Base-by-base conservation (phyloP, 768 basidiomycete genomes). In the Mycena capillaripes region DNA sequence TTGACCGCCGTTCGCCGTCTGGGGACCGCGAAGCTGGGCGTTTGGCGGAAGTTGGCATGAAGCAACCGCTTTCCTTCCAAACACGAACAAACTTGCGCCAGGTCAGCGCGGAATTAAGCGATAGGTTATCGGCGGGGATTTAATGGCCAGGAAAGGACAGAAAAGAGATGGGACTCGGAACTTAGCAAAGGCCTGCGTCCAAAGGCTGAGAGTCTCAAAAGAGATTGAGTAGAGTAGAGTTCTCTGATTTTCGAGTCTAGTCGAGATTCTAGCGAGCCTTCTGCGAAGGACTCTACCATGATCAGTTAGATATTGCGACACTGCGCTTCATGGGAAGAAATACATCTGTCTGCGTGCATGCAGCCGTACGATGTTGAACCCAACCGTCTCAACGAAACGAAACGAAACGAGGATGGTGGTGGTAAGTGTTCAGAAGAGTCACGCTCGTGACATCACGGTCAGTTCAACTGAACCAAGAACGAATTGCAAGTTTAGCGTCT, bases 1-100 rank as follows among this genome's bases (percentile, higher is more conserved):
- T 94, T 7, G 80, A 42, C 12, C 88, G 85, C 60, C 92, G 86
- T 44, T 82, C 80, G 69, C 84, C 82, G 2, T 83, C 82, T 55
- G 89, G 86, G 17, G 91, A 89, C 57, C 81, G 79, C 42, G 90
- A 90, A 32, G 91, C 90, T 63, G 82, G 83, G 69, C 94, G 88
- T 83, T 95, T 95, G 59, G 80, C 75, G 29, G 84, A 74, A 46
- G 71, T 48, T 38, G 71, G 66, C 71, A 72, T 72, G 56, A 68
- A 69, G 63, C 38, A 64, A 70, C 25, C n/a, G 44, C 38, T 23
- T 62, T 34, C 23, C 17, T n/a, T 55, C 38, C 63, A 70, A 71
- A 71, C 70, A 71, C 48, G 30, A 56, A 16, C 59, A 71, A 71
- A 71, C 70, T 48, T 32, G 1, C 27, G 38, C 42, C 27, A 55